phyloP scores from a whole-genome alignment of 345 rosid genomes.

The Arabidopsis arenosa region DNA sequence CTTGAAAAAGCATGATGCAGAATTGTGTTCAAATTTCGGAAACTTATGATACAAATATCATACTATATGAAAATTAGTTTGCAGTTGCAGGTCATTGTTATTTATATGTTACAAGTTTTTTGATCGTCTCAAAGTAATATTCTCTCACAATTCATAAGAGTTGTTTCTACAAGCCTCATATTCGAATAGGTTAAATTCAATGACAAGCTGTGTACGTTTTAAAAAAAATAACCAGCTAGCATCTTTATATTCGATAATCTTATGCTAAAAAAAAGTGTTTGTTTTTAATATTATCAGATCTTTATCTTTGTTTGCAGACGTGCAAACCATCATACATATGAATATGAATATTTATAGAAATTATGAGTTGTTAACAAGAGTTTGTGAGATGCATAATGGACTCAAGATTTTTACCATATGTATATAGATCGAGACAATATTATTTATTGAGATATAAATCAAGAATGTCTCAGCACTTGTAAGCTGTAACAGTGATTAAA shows the following conservation, averaged over 20 bases:
- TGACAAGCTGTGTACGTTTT: not conserved
- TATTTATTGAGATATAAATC: not conserved
- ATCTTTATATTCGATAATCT: not conserved
- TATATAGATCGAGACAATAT: not conserved
- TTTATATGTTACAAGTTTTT: not conserved
- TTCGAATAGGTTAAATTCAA: not conserved
- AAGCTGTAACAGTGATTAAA: too few species aligned
- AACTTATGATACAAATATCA: not conserved
- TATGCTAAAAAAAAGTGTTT: not conserved
- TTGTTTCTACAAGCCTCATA: slow-evolving; percentile 4
- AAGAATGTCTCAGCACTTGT: not conserved
- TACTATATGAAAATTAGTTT: too few species aligned
- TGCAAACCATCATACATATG: slow-evolving; percentile 22
- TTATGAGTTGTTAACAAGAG: slow-evolving; percentile 9
- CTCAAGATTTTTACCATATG: not conserved
- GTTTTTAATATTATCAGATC: not conserved
- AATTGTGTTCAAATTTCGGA: not conserved
- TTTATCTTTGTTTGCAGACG: slow-evolving; percentile 21
- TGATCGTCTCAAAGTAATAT: not conserved
- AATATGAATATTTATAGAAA: not conserved
- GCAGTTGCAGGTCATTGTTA: not conserved
- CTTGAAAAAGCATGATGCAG: not conserved
- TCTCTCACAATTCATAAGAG: not conserved
- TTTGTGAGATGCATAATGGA: not conserved
- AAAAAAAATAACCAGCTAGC: slow-evolving; percentile 14